phyloP scores from a whole-genome alignment of 768 basidiomycete species.

The Russula sp. region DNA sequence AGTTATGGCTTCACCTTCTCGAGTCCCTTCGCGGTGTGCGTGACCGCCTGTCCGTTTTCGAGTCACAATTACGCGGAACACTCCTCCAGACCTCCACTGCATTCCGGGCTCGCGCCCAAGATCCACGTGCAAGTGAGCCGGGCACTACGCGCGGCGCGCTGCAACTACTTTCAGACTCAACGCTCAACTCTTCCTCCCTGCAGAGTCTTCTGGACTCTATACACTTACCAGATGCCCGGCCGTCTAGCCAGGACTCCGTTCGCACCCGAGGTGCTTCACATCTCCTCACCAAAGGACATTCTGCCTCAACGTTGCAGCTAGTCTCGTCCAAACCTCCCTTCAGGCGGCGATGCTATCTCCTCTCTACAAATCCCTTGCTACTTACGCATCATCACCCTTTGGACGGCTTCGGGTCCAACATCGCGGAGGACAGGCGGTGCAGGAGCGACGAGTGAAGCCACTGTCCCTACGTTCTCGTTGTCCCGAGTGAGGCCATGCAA shows the following conservation, averaged over 20 bases:
- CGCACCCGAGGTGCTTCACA: slow-evolving; percentile 35
- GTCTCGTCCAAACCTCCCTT: slow-evolving; percentile 70
- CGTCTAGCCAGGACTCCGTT: slow-evolving; percentile 32
- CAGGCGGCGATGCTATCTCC: slow-evolving; percentile 85
- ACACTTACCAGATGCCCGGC: slow-evolving; percentile 42
- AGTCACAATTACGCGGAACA: slow-evolving; percentile 59
- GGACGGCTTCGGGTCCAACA: slow-evolving; percentile 55
- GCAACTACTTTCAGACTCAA: slow-evolving; percentile 76
- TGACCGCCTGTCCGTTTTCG: slow-evolving; percentile 66
- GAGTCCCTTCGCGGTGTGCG: slow-evolving; percentile 72
- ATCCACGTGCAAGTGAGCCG: slow-evolving; percentile 55
- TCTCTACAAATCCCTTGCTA: slow-evolving; percentile 63
- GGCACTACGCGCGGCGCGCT: slow-evolving; percentile 64
- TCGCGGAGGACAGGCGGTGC: slow-evolving; percentile 43
- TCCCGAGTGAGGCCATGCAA: slow-evolving; percentile 84
- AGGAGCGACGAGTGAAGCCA: slow-evolving; percentile 47
- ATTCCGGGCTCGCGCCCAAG: slow-evolving; percentile 55
- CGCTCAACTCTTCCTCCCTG: slow-evolving; percentile 78
- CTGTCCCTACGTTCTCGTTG: slow-evolving; percentile 88
- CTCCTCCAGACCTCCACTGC: slow-evolving; percentile 58
- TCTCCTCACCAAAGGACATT: slow-evolving; percentile 54
- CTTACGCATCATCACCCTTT: slow-evolving; percentile 69
- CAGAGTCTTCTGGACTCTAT: slow-evolving; percentile 55
- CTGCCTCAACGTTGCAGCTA: slow-evolving; percentile 63
- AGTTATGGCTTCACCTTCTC: slow-evolving; percentile 76